These are phyloP conservation scores for Phialemoniopsis sp. DNA, from an alignment of 2,329 filamentous ascomycete genomes.

Conservation along the genomic window DNA sequence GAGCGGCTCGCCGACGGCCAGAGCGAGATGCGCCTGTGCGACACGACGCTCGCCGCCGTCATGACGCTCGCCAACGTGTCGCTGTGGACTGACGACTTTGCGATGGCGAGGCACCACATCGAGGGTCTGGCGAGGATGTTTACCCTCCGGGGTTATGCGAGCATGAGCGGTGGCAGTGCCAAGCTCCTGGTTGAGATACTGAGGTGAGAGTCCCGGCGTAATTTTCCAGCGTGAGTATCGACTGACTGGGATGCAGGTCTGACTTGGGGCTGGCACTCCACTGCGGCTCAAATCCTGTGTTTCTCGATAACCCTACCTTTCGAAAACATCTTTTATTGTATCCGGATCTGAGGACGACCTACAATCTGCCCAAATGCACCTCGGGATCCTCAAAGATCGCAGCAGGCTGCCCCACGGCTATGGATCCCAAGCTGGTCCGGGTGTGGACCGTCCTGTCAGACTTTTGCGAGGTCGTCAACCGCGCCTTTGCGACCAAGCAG, in stretches of 20 bases:
- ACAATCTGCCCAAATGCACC: no score
- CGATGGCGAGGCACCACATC: background rate
- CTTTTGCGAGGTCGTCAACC: slow-evolving; percentile 18
- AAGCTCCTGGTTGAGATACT: background rate
- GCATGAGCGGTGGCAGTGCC: background rate
- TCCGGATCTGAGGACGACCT: no score
- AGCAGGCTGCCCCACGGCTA: background rate
- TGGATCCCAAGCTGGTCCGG: slow-evolving; percentile 9
- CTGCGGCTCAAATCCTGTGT: background rate
- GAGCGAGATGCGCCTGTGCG: background rate
- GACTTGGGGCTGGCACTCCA: background rate
- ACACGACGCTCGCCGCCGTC: background rate
- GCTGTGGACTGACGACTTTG: background rate
- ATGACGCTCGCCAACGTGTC: background rate
- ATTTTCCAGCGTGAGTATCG: no score
- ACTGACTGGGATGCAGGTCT: background rate
- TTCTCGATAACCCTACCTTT: background rate
- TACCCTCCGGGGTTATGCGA: background rate
- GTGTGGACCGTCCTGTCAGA: slow-evolving; percentile 13
- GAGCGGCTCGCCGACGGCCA: background rate
- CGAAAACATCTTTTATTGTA: background rate
- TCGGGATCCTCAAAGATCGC: background rate
- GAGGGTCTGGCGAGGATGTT: background rate
- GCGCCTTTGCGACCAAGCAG: slow-evolving; percentile 8
- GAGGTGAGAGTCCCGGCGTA: background rate